Conservation (phyloP, 2,329 filamentous ascomycete genomes). For the Hymenoscyphus linearis region DNA sequence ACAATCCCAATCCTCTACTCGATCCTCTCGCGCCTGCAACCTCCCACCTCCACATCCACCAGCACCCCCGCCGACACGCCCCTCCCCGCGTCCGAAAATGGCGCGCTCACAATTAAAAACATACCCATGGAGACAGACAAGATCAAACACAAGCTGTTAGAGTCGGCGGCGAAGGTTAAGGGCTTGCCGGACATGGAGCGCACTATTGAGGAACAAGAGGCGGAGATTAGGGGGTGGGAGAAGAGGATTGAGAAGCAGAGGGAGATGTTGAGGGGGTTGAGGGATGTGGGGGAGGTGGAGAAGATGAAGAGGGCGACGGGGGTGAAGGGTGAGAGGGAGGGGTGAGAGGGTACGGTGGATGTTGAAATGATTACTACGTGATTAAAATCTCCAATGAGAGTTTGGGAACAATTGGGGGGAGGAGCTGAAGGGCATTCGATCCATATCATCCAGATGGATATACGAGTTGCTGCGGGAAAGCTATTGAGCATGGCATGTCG, state of each 20-base stretch:
- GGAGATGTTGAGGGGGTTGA: slow-evolving; percentile 49
- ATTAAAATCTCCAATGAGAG: background rate
- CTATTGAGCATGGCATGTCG: background rate
- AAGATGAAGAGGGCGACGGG: slow-evolving; percentile 30
- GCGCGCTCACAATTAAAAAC: slow-evolving; percentile 53
- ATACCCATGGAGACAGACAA: slow-evolving; percentile 72
- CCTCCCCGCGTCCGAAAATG: slow-evolving; percentile 25
- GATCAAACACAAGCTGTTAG: slow-evolving; percentile 78
- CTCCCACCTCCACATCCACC: slow-evolving; percentile 33
- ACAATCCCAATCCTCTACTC: slow-evolving; percentile 75
- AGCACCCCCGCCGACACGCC: slow-evolving; percentile 28
- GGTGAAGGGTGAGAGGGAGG: slow-evolving; percentile 44
- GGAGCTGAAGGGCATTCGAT: background rate
- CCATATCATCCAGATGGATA: background rate
- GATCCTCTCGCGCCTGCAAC: slow-evolving; percentile 69
- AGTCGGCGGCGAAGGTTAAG: slow-evolving; percentile 62
- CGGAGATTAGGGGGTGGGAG: slow-evolving; percentile 64
- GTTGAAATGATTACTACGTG: background rate
- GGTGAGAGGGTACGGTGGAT: slow-evolving; percentile 21
- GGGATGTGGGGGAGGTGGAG: slow-evolving; percentile 42
- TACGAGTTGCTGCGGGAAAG: background rate
- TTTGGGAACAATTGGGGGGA: background rate
- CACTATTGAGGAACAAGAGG: slow-evolving; percentile 61
- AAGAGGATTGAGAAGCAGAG: slow-evolving; percentile 57
- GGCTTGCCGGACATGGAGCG: slow-evolving; percentile 66